A percentile compares a stretch with the other conserved stretches of the same genome.
Conservation (phyloP, 2,329 filamentous ascomycete species). For the Emergomyces pasteurianus region DNA sequence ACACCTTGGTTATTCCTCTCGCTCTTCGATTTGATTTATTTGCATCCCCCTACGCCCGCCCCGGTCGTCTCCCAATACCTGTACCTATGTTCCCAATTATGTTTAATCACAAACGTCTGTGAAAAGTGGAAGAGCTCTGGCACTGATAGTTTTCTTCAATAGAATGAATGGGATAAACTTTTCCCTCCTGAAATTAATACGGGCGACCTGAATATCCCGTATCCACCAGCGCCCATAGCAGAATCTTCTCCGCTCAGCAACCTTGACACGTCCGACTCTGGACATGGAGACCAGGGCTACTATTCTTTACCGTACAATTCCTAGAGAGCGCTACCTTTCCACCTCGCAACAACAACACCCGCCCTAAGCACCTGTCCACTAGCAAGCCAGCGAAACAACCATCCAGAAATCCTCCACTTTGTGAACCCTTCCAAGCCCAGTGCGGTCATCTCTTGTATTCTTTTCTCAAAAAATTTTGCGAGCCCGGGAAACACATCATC, state of each 20-base stretch:
- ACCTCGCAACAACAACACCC: conserved; percentile 10
- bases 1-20: neutral
- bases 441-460: conserved; percentile 22
- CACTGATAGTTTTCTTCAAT: neutral
- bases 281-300: neutral
- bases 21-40: neutral
- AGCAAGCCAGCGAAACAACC: conserved; percentile 10
- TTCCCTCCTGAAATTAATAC: conserved; percentile 38
- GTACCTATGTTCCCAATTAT: neutral
- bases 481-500: conserved; percentile 42
- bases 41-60: neutral
- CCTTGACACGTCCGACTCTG: neutral
- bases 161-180: conserved; percentile 26
- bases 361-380: conserved; percentile 8
- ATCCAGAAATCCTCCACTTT: conserved; percentile 11
- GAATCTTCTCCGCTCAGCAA: neutral
- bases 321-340: neutral
- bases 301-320: neutral
- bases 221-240: neutral
- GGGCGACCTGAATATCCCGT: conserved; percentile 41
- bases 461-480: conserved; percentile 31
- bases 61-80: neutral
- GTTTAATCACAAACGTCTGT: neutral
- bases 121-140: neutral
- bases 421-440: conserved; percentile 22